phyloP scores from a whole-genome alignment of 140 eudicot genomes.

The Eryngium alpinum region DNA sequence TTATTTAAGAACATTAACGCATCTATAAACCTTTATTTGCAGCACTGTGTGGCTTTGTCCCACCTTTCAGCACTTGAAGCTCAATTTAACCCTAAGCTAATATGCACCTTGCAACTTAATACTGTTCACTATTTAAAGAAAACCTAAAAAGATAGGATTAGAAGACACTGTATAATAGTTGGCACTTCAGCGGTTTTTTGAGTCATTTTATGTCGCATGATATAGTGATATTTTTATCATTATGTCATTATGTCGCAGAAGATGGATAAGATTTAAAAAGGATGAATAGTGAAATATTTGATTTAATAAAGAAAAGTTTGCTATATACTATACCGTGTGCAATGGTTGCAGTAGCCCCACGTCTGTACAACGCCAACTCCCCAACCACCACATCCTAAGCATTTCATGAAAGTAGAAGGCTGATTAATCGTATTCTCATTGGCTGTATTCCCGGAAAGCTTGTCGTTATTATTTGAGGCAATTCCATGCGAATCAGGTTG shows the following conservation, averaged over 20 bases:
- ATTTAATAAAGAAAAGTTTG: background rate
- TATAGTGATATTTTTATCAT: background rate
- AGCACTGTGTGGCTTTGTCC: background rate
- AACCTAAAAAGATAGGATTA: background rate
- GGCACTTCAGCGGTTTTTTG: background rate
- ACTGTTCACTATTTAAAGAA: background rate
- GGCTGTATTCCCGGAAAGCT: conserved; percentile 21
- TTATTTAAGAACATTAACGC: background rate
- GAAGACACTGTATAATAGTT: background rate
- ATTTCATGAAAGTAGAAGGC: conserved; percentile 39
- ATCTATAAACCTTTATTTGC: background rate
- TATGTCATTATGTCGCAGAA: background rate
- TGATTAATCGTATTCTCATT: conserved; percentile 29
- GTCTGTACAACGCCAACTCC: conserved; percentile 85
- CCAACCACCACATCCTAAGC: conserved; percentile 92
- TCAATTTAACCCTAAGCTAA: background rate
- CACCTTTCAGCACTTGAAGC: background rate
- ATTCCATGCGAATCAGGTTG: conserved; percentile 51
- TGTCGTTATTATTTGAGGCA: conserved; percentile 25
- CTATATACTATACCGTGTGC: conserved; percentile 65
- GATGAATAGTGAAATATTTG: background rate
- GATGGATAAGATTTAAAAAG: background rate
- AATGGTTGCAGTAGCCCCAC: conserved; percentile 95
- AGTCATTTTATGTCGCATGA: background rate
- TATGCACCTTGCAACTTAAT: background rate